Percentiles rank a stretch among this genome's conserved stretches.
Conservation (phyloP, 2,329 filamentous ascomycete genomes). For the Leptographium radiaticola region DNA sequence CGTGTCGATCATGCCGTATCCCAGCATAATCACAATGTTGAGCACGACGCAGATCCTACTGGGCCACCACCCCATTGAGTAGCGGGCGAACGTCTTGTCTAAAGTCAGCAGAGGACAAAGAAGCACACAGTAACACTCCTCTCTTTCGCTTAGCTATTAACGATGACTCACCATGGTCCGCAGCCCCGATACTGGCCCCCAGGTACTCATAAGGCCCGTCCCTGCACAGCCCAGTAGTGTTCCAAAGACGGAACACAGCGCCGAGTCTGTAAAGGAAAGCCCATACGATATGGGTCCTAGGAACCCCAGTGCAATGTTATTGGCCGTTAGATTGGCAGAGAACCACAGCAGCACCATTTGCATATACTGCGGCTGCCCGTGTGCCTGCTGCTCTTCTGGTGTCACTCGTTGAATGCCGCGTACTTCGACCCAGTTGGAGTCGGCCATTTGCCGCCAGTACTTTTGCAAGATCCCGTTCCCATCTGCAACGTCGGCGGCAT, state of each 20-base stretch:
- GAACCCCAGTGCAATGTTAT: slow-evolving; percentile 23
- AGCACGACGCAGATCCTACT: slow-evolving; percentile 16
- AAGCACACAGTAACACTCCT: too few species aligned
- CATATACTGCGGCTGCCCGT: slow-evolving; percentile 19
- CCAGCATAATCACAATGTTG: slow-evolving; percentile 19
- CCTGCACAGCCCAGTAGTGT: slow-evolving; percentile 5
- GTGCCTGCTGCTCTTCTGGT: slow-evolving; percentile 19
- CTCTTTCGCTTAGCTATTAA: too few species aligned
- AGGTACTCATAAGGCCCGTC: slow-evolving; percentile 7
- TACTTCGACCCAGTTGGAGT: slow-evolving; percentile 1
- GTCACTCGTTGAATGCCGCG: slow-evolving; percentile 5
- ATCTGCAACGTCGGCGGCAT: too few species aligned
- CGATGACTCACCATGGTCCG: slow-evolving; percentile 8
- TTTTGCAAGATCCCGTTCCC: neutral
- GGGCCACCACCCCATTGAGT: slow-evolving; percentile 21
- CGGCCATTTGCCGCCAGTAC: neutral
- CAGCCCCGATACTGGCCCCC: slow-evolving; percentile 5
- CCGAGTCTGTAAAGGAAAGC: slow-evolving; percentile 17
- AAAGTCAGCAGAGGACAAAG: neutral
- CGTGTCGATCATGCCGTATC: slow-evolving; percentile 40
- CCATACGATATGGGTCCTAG: slow-evolving; percentile 18
- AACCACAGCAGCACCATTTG: slow-evolving; percentile 30
- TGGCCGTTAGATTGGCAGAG: slow-evolving; percentile 29
- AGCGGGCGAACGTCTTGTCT: slow-evolving; percentile 12
- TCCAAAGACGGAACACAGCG: slow-evolving; percentile 11